Conservation (phyloP, 176 grass and related monocot genomes). For the Cenchrus fungigraminus region DNA sequence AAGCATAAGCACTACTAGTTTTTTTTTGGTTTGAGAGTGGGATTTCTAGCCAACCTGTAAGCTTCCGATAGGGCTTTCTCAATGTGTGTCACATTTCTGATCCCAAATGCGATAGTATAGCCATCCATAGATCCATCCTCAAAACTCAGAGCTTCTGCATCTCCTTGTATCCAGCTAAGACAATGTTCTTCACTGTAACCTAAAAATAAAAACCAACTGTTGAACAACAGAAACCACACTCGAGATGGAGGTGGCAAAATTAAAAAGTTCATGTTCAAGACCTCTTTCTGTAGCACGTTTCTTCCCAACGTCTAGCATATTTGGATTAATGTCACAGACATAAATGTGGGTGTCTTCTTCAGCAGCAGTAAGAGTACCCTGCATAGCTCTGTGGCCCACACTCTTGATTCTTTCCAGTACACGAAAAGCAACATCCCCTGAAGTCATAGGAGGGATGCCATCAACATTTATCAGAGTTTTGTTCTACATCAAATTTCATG, state of each 20-base stretch:
- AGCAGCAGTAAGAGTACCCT: constrained; percentile 54
- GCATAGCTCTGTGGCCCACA: constrained; percentile 58
- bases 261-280: background rate
- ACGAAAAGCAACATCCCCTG: constrained; percentile 91
- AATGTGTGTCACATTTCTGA: constrained; percentile 96
- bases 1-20: background rate
- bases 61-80: constrained; percentile 89
- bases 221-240: constrained; percentile 10
- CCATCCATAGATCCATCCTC: constrained; percentile 92
- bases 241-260: constrained; percentile 16
- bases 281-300: constrained; percentile 87
- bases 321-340: constrained; percentile 92
- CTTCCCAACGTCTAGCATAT: constrained; percentile 91
- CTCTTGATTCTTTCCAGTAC: constrained; percentile 82
- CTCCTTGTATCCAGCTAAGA: constrained; percentile 85
- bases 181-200: constrained; percentile 56
- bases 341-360: constrained; percentile 90
- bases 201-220: constrained; percentile 37
- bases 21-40: too few relatives aligned
- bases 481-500: background rate
- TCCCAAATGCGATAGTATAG: constrained; percentile 93
- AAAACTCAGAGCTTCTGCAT: constrained; percentile 91
- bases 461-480: constrained; percentile 4
- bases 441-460: constrained; percentile 26
- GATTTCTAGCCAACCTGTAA: constrained; percentile 58